These are phyloP conservation scores for Salvia hispanica DNA, from an alignment of 257 asterid species.

Conservation along the genomic window DNA sequence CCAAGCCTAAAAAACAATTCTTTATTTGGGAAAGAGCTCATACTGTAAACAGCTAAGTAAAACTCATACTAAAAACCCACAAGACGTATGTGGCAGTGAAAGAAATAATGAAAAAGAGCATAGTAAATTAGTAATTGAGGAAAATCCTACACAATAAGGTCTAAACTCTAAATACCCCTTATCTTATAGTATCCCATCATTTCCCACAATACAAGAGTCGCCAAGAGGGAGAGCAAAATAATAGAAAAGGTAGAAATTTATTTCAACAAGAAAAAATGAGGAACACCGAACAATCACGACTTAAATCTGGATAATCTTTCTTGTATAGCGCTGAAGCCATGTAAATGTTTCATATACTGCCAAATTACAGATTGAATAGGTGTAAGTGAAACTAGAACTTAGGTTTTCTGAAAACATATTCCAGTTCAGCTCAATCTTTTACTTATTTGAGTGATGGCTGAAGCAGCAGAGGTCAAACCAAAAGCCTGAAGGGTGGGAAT, in stretches of 20 bases:
- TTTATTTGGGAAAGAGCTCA: background rate
- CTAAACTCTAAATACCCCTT: background rate
- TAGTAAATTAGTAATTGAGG: slow-evolving; percentile 10
- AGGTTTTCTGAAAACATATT: background rate
- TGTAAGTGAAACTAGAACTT: slow-evolving; percentile 10
- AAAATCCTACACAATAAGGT: background rate
- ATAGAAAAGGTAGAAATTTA: background rate
- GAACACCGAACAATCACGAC: background rate
- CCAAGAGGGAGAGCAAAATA: background rate
- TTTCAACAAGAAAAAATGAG: background rate
- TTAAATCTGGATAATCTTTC: background rate
- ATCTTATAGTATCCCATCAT: background rate
- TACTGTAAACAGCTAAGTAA: background rate
- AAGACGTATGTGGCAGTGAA: background rate
- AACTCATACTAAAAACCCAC: background rate
- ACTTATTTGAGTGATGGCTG: background rate
- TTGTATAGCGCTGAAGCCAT: background rate
- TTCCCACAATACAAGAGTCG: slow-evolving; percentile 20
- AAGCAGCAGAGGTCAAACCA: slow-evolving; percentile 1
- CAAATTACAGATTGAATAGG: background rate
- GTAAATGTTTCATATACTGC: background rate
- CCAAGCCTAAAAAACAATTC: slow-evolving; percentile 3
- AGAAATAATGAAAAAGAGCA: background rate
- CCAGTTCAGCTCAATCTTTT: slow-evolving; percentile 5
- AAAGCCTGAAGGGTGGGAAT: background rate